Percentiles rank a stretch among this genome's conserved stretches.
Conservation (phyloP, 176 grass and related monocot species). For the Triticum urartu region DNA sequence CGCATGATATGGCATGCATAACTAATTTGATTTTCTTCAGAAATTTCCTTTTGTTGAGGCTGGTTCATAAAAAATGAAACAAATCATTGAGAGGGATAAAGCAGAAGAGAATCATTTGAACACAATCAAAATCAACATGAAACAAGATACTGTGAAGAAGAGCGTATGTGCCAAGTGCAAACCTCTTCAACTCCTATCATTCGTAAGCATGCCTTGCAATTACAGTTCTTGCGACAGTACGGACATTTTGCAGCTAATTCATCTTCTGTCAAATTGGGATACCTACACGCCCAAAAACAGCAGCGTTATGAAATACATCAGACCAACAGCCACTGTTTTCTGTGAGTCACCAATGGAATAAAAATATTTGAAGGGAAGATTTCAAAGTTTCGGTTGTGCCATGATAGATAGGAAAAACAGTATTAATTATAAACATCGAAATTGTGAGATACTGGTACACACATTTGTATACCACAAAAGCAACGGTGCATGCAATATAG, state of each 20-base stretch:
- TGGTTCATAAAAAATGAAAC: constrained; percentile 22
- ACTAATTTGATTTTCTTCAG: constrained; percentile 38
- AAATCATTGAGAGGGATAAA: background rate
- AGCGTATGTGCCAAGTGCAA: background rate
- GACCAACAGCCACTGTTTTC: no score
- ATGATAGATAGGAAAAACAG: background rate
- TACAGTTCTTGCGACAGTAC: constrained; percentile 66
- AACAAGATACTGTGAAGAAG: background rate
- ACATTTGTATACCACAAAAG: background rate
- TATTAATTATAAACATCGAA: background rate
- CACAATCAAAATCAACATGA: constrained; percentile 11
- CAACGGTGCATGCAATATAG: background rate
- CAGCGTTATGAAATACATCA: background rate
- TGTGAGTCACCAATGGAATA: background rate
- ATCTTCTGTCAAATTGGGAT: constrained; percentile 54
- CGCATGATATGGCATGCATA: constrained; percentile 46
- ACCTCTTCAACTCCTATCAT: constrained; percentile 50
- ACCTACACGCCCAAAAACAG: constrained; percentile 55
- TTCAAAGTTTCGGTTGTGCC: background rate
- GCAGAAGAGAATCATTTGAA: background rate
- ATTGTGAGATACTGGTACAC: background rate
- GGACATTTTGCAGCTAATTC: constrained; percentile 56
- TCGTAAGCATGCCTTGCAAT: constrained; percentile 69
- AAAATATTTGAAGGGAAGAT: background rate
- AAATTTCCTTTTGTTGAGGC: constrained; percentile 53